A percentile compares a stretch with the other conserved stretches of the same genome.
phyloP scores from a whole-genome alignment of 1,139 yeast genomes.

The Pichia sp. region DNA sequence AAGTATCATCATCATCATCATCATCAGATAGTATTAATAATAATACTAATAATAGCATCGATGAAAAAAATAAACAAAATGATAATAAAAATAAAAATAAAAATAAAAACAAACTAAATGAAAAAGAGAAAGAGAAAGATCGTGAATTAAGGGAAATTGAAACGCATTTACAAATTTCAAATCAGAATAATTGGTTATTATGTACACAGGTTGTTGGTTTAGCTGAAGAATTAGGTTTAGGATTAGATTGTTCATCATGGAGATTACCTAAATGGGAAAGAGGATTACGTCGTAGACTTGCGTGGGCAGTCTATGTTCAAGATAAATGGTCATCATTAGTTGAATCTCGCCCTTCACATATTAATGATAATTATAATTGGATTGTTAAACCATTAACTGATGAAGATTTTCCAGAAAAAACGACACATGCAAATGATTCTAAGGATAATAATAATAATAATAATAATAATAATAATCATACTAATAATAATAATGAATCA shows the following conservation, averaged over 20 bases:
- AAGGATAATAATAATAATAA: background rate
- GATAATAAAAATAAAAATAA: background rate
- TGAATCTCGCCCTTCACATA: slow-evolving; percentile 76
- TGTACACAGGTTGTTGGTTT: slow-evolving; percentile 82
- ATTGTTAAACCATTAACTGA: slow-evolving; percentile 54
- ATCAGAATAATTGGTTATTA: slow-evolving; percentile 72
- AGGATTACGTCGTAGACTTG: slow-evolving; percentile 71
- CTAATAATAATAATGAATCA: background rate
- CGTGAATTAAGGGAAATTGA: slow-evolving; percentile 3
- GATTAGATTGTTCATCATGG: slow-evolving; percentile 82
- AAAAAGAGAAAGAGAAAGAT: slow-evolving; percentile 1
- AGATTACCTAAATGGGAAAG: slow-evolving; percentile 90
- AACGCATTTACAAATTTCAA: slow-evolving; percentile 20
- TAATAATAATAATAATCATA: slow-evolving; percentile 36
- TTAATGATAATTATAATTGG: slow-evolving; percentile 61
- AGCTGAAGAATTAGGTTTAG: slow-evolving; percentile 81
- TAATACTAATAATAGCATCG: no score
- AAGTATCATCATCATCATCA: no score
- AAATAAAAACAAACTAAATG: background rate
- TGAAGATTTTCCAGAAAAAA: slow-evolving; percentile 68
- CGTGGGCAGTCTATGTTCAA: slow-evolving; percentile 90
- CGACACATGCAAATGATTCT: background rate
- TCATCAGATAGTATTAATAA: no score
- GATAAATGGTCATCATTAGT: slow-evolving; percentile 81
- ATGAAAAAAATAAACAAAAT: background rate